Evolutionary conservation across 2,329 filamentous ascomycete genomes (phyloP).

Genomic region (Aspergillus floridensis): DNA sequence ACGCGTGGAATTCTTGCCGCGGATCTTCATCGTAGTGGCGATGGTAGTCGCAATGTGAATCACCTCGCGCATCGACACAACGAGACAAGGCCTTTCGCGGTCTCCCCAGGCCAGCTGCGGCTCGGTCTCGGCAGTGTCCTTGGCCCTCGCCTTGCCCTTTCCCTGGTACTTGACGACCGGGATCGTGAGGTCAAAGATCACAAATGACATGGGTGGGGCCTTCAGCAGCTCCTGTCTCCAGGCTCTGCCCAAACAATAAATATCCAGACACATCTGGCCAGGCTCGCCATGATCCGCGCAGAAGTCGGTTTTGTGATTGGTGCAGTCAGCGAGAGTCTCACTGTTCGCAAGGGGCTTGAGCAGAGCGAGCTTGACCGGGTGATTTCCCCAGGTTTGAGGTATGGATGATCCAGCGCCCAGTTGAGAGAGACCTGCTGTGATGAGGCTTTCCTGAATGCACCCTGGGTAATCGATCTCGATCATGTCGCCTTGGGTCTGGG

Average conservation of each 20-base stretch:
- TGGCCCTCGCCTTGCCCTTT: not conserved
- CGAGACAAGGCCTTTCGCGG: too few relatives aligned
- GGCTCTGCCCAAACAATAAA: not conserved
- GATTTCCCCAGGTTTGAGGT: not conserved
- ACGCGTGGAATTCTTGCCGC: too few relatives aligned
- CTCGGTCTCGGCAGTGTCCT: not conserved
- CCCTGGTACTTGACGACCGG: not conserved
- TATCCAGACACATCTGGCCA: not conserved
- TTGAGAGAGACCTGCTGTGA: too few relatives aligned
- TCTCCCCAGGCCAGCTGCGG: not conserved
- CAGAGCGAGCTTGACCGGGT: not conserved
- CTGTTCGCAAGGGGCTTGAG: not conserved
- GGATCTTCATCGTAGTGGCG: too few relatives aligned
- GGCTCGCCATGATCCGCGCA: not conserved
- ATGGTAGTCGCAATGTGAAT: too few relatives aligned
- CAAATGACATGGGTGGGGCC: not conserved
- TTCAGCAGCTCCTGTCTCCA: not conserved
- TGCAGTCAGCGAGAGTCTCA: not conserved
- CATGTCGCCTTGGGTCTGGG: too few relatives aligned
- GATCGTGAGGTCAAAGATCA: not conserved
- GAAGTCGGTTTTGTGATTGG: not conserved
- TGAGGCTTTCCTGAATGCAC: too few relatives aligned
- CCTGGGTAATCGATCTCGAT: too few relatives aligned
- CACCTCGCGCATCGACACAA: too few relatives aligned
- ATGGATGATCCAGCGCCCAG: not conserved